These are phyloP conservation scores for Umbelopsis isabellina DNA, from an alignment of 192 early-diverging fungal species.

Conservation along the genomic window DNA sequence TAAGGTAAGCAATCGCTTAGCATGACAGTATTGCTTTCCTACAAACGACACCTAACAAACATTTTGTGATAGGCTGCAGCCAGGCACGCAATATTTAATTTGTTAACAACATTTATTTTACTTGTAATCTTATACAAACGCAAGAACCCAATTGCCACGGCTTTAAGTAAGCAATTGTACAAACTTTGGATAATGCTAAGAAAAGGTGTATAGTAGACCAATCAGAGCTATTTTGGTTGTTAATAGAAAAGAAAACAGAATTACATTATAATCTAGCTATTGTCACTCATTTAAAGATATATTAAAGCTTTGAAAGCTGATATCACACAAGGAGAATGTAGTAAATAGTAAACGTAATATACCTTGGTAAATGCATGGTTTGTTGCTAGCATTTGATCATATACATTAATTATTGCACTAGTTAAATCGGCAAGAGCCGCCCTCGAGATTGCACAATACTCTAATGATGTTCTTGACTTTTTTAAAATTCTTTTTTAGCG, in stretches of 20 bases:
- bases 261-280: not conserved
- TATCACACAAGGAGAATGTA: too few relatives aligned
- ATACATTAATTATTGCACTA: too few relatives aligned
- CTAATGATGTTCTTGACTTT: too few relatives aligned
- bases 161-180: not conserved
- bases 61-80: constrained; percentile 26
- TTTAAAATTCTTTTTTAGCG: too few relatives aligned
- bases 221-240: constrained; percentile 8
- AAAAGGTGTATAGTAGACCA: constrained; percentile 7
- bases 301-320: not conserved
- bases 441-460: too few relatives aligned
- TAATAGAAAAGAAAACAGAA: not conserved
- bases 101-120: constrained; percentile 33
- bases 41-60: not conserved
- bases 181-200: not conserved
- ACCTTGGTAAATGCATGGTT: too few relatives aligned
- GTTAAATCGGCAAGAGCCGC: too few relatives aligned
- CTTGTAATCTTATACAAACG: constrained; percentile 27
- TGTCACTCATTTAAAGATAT: not conserved
- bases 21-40: not conserved
- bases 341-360: too few relatives aligned
- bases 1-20: constrained; percentile 17
- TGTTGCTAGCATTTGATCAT: too few relatives aligned
- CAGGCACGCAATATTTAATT: constrained; percentile 37
- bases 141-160: constrained; percentile 26